Evolutionary conservation across 2,329 filamentous ascomycete species (phyloP).

Genomic region (Fusarium pseudonygamai): DNA sequence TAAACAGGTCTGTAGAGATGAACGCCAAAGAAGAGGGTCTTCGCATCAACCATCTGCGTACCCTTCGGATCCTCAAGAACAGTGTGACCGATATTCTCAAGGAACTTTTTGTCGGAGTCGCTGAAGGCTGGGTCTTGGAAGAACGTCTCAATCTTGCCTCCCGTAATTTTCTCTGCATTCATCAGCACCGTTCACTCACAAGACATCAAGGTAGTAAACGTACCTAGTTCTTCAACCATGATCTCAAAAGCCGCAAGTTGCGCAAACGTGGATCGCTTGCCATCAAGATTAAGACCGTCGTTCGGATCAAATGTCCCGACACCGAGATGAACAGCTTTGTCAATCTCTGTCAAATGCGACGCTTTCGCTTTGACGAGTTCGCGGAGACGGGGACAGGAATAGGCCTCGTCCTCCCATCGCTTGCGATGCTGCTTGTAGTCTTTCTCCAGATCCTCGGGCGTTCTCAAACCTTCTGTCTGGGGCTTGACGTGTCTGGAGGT

Average conservation of each 20-base stretch:
- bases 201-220: background rate
- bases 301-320: constrained; percentile 64
- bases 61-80: constrained; percentile 62
- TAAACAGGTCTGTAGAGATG: constrained; percentile 68
- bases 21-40: constrained; percentile 68
- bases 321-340: constrained; percentile 62
- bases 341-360: constrained; percentile 10
- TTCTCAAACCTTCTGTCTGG: background rate
- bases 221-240: constrained; percentile 58
- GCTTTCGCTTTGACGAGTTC: constrained; percentile 45
- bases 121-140: constrained; percentile 67
- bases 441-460: constrained; percentile 38
- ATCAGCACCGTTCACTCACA: background rate
- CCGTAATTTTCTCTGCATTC: constrained; percentile 29
- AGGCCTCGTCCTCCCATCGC: constrained; percentile 42
- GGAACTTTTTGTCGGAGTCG: constrained; percentile 59
- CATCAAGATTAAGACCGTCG: constrained; percentile 55
- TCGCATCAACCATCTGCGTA: constrained; percentile 58
- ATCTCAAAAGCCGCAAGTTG: constrained; percentile 64
- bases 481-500: background rate
- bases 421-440: constrained; percentile 44
- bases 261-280: constrained; percentile 57
- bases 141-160: constrained; percentile 52
- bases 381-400: constrained; percentile 45
- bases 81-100: constrained; percentile 63